These are phyloP conservation scores for Lactarius pseudohatsudake DNA, from an alignment of 768 basidiomycete species.

Conservation along the genomic window DNA sequence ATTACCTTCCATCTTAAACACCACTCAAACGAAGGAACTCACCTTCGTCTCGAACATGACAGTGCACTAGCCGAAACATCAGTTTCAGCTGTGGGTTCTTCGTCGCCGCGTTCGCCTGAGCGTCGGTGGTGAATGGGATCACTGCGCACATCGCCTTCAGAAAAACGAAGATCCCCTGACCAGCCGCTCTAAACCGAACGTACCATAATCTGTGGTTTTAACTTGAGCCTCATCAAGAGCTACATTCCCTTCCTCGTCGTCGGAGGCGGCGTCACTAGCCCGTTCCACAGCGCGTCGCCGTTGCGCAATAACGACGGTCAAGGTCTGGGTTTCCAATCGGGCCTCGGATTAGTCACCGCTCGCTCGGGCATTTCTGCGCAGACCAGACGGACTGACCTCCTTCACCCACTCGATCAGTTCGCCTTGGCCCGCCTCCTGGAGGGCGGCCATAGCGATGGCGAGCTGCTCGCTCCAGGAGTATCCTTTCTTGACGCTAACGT, in stretches of 20 bases:
- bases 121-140: constrained; percentile 73
- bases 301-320: constrained; percentile 57
- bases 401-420: constrained; percentile 77
- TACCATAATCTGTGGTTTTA: constrained; percentile 77
- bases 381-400: constrained; percentile 53
- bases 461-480: constrained; percentile 89
- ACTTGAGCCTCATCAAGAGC: constrained; percentile 69
- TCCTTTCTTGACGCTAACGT: constrained; percentile 82
- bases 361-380: background rate
- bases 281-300: constrained; percentile 62
- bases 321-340: constrained; percentile 48
- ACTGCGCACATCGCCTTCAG: constrained; percentile 43
- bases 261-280: constrained; percentile 46
- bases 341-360: constrained; percentile 6
- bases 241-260: constrained; percentile 34
- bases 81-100: constrained; percentile 81
- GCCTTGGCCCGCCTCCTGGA: constrained; percentile 64
- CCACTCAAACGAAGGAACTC: constrained; percentile 26
- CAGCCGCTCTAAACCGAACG: constrained; percentile 34
- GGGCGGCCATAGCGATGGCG: constrained; percentile 75
- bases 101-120: constrained; percentile 73
- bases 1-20: background rate
- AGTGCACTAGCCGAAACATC: constrained; percentile 76
- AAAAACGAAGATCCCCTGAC: constrained; percentile 9
- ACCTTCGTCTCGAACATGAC: constrained; percentile 69